A percentile compares a stretch with the other conserved stretches of the same genome.
These are phyloP conservation scores for Mycena leptocephala DNA, from an alignment of 768 basidiomycete species.

Conservation along the genomic window DNA sequence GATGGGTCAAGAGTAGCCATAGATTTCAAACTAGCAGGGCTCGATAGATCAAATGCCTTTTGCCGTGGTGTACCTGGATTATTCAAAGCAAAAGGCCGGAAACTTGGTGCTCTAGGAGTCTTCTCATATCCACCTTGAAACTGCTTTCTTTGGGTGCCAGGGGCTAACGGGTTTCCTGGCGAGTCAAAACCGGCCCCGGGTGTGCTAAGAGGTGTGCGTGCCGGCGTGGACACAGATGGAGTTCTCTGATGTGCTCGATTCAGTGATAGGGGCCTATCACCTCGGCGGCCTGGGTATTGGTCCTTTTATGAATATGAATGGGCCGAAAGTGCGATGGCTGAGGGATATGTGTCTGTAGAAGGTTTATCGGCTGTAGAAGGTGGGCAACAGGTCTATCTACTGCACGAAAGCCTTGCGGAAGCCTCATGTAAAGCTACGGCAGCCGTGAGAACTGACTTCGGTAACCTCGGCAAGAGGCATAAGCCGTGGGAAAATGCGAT, in stretches of 20 bases:
- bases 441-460: background rate
- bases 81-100: background rate
- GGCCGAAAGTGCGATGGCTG: background rate
- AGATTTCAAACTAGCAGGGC: no score
- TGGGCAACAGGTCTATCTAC: background rate
- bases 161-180: background rate
- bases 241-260: background rate
- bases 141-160: background rate
- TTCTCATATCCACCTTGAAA: background rate
- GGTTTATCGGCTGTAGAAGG: conserved; percentile 1
- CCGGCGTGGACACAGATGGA: background rate
- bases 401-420: background rate
- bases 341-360: background rate
- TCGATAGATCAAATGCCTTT: background rate
- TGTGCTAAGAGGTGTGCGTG: background rate
- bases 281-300: background rate
- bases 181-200: background rate
- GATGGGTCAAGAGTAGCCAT: no score
- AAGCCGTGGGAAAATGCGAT: background rate
- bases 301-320: background rate
- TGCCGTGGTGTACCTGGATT: background rate
- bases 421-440: conserved; percentile 1
- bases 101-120: background rate
- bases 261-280: background rate
- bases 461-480: background rate